Evolutionary conservation across 331 rosid species (phyloP).

Genomic region (Phaseolus coccineus): DNA sequence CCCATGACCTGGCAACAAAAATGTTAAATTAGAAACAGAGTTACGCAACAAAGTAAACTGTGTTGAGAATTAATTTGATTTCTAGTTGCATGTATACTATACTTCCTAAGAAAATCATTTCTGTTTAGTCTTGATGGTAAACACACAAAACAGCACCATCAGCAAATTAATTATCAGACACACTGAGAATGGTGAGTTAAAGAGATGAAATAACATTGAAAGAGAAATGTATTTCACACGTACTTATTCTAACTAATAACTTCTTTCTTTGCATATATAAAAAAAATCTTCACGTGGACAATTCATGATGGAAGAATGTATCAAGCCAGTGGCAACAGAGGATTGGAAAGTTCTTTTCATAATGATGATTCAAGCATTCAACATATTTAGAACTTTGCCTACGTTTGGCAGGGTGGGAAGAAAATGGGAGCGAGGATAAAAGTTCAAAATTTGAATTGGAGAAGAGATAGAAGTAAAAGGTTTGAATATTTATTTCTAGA

Average conservation of each 20-base stretch:
- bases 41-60: constrained; percentile 26
- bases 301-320: neutral
- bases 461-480: neutral
- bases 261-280: neutral
- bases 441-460: neutral
- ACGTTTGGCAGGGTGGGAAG: neutral
- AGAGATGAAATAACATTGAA: neutral
- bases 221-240: neutral
- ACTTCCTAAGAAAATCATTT: constrained; percentile 24
- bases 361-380: constrained; percentile 17
- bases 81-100: neutral
- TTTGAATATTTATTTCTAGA: neutral
- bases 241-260: neutral
- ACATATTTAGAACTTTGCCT: constrained; percentile 3
- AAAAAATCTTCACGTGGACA: neutral
- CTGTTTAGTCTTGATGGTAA: neutral
- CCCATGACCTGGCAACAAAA: constrained; percentile 84
- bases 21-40: constrained; percentile 29
- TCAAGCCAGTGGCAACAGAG: neutral
- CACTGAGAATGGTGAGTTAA: constrained; percentile 4
- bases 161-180: too few relatives aligned
- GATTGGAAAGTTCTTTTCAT: neutral
- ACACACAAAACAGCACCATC: neutral
- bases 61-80: constrained; percentile 16
- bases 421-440: neutral